A percentile compares a stretch with the other conserved stretches of the same genome.
phyloP scores from a whole-genome alignment of 1,139 yeast genomes.

The Lodderomyces margitis region DNA sequence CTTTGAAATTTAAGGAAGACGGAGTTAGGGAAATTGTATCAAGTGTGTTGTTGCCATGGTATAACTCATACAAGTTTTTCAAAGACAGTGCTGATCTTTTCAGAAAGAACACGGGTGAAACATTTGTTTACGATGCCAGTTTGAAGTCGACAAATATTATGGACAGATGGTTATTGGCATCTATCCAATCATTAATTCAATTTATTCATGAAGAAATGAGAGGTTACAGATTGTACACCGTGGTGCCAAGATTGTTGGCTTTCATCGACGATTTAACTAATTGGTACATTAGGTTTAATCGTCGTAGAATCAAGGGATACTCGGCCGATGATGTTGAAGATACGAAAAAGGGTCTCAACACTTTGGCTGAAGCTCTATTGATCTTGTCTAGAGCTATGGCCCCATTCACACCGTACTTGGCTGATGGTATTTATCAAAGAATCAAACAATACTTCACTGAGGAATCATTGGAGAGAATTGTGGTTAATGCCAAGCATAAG shows the following conservation, averaged over 20 bases:
- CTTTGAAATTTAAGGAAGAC: constrained; percentile 94
- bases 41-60: constrained; percentile 95
- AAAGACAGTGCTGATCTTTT: constrained; percentile 89
- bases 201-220: constrained; percentile 88
- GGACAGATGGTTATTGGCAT: constrained; percentile 97
- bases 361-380: constrained; percentile 85
- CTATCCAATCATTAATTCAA: constrained; percentile 84
- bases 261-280: constrained; percentile 94
- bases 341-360: constrained; percentile 81
- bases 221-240: constrained; percentile 88
- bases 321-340: constrained; percentile 76
- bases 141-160: constrained; percentile 78
- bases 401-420: constrained; percentile 94
- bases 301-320: constrained; percentile 93
- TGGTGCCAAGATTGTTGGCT: constrained; percentile 84
- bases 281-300: constrained; percentile 98
- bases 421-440: constrained; percentile 85
- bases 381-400: constrained; percentile 96
- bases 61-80: constrained; percentile 94
- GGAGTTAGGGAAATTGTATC: constrained; percentile 98
- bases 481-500: constrained; percentile 38
- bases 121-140: constrained; percentile 68
- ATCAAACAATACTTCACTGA: constrained; percentile 60
- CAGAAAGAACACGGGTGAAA: constrained; percentile 69
- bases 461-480: constrained; percentile 46